These are phyloP conservation scores for Tieghemiomyces parasiticus DNA, from an alignment of 192 early-diverging fungal genomes.

Conservation along the genomic window DNA sequence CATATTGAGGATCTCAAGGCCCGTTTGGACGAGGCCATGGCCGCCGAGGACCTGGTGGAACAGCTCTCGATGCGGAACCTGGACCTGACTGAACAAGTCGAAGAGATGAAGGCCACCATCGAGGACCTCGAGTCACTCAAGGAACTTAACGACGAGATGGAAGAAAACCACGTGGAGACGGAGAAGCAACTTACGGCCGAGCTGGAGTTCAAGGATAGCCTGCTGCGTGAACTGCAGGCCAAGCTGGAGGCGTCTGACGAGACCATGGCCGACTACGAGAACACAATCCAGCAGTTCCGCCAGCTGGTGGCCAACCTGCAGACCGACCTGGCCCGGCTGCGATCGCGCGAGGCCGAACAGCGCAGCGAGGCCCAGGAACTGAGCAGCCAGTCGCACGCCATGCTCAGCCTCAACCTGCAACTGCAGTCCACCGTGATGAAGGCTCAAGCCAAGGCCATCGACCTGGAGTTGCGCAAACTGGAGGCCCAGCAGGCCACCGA, in stretches of 20 bases:
- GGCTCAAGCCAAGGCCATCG: conserved; percentile 76
- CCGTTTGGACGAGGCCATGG: conserved; percentile 63
- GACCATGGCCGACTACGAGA: conserved; percentile 71
- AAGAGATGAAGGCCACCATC: conserved; percentile 57
- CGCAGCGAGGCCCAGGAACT: conserved; percentile 34
- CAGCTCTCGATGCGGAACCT: conserved; percentile 75
- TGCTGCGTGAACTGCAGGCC: conserved; percentile 42
- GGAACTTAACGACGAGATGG: conserved; percentile 82
- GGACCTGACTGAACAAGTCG: conserved; percentile 45
- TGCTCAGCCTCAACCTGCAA: conserved; percentile 65
- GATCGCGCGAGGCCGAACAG: conserved; percentile 48
- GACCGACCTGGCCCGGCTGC: conserved; percentile 53
- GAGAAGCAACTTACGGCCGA: conserved; percentile 75
- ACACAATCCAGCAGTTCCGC: conserved; percentile 73
- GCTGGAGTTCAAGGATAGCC: conserved; percentile 50
- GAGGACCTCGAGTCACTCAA: conserved; percentile 85
- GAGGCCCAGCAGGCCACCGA: conserved; percentile 73
- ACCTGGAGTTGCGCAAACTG: conserved; percentile 76
- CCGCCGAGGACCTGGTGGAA: conserved; percentile 73
- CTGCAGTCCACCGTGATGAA: conserved; percentile 68
- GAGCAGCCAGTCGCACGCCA: conserved; percentile 59
- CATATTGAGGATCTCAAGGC: conserved; percentile 73
- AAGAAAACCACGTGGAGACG: conserved; percentile 81
- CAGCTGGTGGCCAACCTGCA: conserved; percentile 64
- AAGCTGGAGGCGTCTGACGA: conserved; percentile 55